Evolutionary conservation across 2,329 filamentous ascomycete species (phyloP).

Genomic region (Aspergillus ruber): DNA sequence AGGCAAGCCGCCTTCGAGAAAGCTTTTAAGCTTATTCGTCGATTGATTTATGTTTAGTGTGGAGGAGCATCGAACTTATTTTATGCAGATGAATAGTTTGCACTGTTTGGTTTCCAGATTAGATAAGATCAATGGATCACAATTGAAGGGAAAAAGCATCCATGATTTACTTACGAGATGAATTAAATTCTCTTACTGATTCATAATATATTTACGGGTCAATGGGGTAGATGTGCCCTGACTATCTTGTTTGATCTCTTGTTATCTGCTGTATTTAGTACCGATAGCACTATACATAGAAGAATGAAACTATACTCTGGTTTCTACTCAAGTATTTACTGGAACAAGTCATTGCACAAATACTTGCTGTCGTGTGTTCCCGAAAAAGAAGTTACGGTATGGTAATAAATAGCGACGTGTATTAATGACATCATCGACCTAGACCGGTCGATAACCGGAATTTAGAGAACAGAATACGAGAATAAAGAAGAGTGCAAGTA

Average conservation of each 20-base stretch:
- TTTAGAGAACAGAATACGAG: slow-evolving; percentile 1
- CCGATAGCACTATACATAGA: not conserved
- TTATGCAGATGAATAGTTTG: not conserved
- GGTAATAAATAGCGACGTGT: slow-evolving; percentile 1
- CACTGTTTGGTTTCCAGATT: slow-evolving; percentile 1
- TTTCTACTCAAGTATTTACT: no score
- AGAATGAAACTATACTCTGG: no score
- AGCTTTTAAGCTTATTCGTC: no score
- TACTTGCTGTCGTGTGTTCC: not conserved
- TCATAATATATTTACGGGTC: not conserved
- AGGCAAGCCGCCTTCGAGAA: no score
- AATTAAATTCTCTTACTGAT: no score
- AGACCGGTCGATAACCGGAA: slow-evolving; percentile 24
- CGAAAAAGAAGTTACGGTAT: slow-evolving; percentile 5
- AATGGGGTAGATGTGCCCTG: not conserved
- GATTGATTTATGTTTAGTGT: no score
- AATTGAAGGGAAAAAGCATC: not conserved
- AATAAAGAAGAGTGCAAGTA: not conserved
- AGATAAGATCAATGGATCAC: not conserved
- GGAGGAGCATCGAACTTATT: no score
- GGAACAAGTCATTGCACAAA: no score
- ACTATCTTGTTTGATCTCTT: not conserved
- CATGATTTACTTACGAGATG: not conserved
- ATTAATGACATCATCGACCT: slow-evolving; percentile 22
- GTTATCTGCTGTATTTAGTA: not conserved